Evolutionary conservation across 2,329 filamentous ascomycete species (phyloP).

Genomic region (Biscogniauxia mediterranea): DNA sequence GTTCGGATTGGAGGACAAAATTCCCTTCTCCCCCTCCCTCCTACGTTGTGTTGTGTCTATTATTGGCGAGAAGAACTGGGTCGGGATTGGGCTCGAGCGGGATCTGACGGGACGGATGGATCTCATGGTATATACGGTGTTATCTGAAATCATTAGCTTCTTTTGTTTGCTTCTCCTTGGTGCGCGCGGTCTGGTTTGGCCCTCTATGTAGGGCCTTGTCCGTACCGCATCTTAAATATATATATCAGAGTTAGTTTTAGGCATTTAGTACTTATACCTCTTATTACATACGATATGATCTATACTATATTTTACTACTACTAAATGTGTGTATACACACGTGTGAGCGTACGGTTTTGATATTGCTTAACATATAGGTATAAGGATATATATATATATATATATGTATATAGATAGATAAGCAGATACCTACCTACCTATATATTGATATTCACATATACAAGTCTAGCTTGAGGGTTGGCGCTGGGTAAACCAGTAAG

Average conservation of each 20-base stretch:
- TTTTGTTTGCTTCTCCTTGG: not conserved
- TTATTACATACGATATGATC: not conserved
- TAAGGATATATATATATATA: not conserved
- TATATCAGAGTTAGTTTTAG: not conserved
- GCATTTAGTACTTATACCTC: not conserved
- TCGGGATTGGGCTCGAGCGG: not conserved
- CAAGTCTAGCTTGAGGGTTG: too few relatives aligned
- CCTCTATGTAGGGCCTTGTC: not conserved
- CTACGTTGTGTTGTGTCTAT: not conserved
- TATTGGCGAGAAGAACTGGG: not conserved
- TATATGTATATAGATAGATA: too few relatives aligned
- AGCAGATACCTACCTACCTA: too few relatives aligned
- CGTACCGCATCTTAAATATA: not conserved
- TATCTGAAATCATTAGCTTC: not conserved
- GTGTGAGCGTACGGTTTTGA: not conserved
- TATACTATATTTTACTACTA: conserved; percentile 1
- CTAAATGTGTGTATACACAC: not conserved
- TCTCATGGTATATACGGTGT: not conserved
- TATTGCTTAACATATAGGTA: too few relatives aligned
- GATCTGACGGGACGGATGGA: not conserved
- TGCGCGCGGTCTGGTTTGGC: not conserved
- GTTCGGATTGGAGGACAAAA: not conserved
- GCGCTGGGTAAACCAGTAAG: too few relatives aligned
- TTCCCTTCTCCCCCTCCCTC: too few relatives aligned
- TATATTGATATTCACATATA: too few relatives aligned